Conservation (phyloP, 2,329 filamentous ascomycete species). For the Sclerotinia subarctica region DNA sequence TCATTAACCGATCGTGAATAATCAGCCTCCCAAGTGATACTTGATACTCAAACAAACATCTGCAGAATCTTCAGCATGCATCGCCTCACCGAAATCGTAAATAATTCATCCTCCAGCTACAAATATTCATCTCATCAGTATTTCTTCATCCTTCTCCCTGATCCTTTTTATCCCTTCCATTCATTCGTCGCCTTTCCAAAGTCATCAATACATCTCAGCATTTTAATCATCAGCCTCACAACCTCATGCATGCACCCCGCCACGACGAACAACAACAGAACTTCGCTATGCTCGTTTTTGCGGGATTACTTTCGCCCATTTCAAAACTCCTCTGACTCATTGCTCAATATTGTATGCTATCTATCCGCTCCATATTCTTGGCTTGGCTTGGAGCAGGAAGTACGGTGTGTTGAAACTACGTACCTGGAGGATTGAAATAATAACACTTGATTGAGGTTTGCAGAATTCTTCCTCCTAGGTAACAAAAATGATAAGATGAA, state of each 20-base stretch:
- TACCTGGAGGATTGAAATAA: too few species aligned
- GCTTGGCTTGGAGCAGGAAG: not conserved
- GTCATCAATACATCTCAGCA: not conserved
- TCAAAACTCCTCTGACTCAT: not conserved
- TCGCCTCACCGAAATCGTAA: not conserved
- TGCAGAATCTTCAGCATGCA: not conserved
- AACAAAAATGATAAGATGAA: too few species aligned
- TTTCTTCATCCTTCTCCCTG: not conserved
- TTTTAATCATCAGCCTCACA: slow-evolving; percentile 1
- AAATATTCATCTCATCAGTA: not conserved
- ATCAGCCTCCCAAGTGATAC: not conserved
- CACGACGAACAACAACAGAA: not conserved
- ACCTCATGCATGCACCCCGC: not conserved
- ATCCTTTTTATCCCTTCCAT: not conserved
- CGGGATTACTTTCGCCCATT: not conserved
- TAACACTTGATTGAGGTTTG: too few species aligned
- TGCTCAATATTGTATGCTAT: not conserved
- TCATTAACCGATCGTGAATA: not conserved
- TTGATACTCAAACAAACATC: not conserved
- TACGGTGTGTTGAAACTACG: too few species aligned
- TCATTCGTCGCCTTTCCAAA: not conserved
- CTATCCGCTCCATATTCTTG: not conserved
- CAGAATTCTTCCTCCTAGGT: too few species aligned
- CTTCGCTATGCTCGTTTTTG: not conserved
- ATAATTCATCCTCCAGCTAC: not conserved